Conservation (phyloP, 2,329 filamentous ascomycete genomes). For the Seiridium cupressi region DNA sequence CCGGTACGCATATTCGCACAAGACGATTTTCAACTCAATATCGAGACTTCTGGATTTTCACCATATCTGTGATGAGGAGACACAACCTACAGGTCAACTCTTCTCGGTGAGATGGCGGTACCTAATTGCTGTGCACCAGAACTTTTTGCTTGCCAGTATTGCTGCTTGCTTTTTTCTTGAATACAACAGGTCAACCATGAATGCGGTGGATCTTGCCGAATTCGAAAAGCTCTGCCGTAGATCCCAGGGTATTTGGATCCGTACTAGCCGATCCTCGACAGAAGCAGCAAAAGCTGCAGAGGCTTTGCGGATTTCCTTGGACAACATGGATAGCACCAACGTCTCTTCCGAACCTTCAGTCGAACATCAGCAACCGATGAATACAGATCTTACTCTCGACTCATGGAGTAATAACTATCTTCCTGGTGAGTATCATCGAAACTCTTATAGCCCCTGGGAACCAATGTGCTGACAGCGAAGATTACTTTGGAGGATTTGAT, state of each 20-base stretch:
- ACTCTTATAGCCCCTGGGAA: too few relatives aligned
- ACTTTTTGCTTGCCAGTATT: conserved; percentile 47
- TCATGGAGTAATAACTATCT: background rate
- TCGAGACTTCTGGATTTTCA: conserved; percentile 46
- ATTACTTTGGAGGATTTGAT: background rate
- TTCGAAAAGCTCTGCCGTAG: conserved; percentile 6
- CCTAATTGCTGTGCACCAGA: conserved; percentile 40
- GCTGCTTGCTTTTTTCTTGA: conserved; percentile 44
- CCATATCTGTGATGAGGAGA: conserved; percentile 46
- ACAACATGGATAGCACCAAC: background rate
- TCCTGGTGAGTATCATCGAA: background rate
- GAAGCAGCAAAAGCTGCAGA: conserved; percentile 11
- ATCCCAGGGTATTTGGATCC: conserved; percentile 10
- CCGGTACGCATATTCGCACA: conserved; percentile 39
- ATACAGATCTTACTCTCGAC: background rate
- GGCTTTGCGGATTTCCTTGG: conserved; percentile 2
- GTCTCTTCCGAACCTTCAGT: background rate
- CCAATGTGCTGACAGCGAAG: background rate
- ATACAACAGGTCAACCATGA: conserved; percentile 9
- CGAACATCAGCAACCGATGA: background rate
- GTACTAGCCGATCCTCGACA: background rate
- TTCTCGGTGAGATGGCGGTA: conserved; percentile 43
- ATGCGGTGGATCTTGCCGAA: background rate
- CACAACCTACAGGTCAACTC: conserved; percentile 38
- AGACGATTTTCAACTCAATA: conserved; percentile 44